phyloP scores from a whole-genome alignment of 441 rosid genomes.

The Adansonia madagascariensis region DNA sequence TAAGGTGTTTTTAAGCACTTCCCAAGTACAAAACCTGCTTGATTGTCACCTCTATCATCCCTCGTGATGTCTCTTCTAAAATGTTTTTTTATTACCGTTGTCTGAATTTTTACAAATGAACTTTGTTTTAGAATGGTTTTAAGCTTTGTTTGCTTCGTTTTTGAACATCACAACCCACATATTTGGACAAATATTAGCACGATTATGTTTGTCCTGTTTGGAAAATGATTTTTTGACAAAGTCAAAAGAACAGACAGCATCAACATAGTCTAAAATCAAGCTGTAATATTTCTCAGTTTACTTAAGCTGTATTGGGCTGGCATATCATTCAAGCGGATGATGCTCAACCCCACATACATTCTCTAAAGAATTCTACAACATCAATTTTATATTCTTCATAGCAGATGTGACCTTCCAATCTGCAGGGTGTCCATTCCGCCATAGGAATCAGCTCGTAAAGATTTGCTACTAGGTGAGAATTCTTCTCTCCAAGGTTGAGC shows the following conservation, averaged over 20 bases:
- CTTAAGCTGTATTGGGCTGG: background rate
- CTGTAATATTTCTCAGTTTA: background rate
- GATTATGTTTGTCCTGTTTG: background rate
- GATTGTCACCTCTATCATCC: background rate
- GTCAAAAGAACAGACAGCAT: background rate
- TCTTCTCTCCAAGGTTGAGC: slow-evolving; percentile 7
- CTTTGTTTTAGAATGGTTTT: background rate
- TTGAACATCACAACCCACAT: too few relatives aligned
- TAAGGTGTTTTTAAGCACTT: background rate
- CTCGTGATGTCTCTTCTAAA: background rate
- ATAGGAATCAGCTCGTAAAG: background rate
- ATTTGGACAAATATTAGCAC: too few relatives aligned
- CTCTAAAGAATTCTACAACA: background rate
- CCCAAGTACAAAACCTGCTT: background rate
- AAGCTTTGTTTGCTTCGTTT: too few relatives aligned
- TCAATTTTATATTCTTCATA: too few relatives aligned
- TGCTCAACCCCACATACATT: background rate
- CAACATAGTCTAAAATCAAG: slow-evolving; percentile 8
- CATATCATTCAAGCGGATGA: slow-evolving; percentile 7
- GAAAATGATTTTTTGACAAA: background rate
- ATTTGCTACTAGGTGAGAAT: background rate
- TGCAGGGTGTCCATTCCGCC: background rate
- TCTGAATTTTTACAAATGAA: background rate
- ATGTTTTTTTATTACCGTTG: background rate
- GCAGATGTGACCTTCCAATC: background rate